These are phyloP conservation scores for Kurtzmaniella cleridarum DNA, from an alignment of 805 yeast species.

Conservation along the genomic window DNA sequence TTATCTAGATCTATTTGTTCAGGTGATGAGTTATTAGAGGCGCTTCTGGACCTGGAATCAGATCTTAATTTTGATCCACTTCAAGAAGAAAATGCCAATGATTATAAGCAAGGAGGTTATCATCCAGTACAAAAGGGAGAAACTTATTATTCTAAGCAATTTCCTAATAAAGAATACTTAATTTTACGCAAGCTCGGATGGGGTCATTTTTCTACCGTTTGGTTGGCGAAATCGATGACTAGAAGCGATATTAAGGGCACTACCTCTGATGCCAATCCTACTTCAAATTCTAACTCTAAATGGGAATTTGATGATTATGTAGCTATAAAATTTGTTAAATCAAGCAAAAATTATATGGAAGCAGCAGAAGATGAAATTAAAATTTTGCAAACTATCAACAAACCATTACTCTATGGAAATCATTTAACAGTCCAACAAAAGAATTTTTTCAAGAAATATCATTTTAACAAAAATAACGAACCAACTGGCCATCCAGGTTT, in stretches of 20 bases:
- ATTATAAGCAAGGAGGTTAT: slow-evolving; percentile 58
- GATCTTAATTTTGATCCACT: slow-evolving; percentile 22
- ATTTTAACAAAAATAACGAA: slow-evolving; percentile 2
- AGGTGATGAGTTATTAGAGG: too few relatives aligned
- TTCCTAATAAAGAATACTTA: slow-evolving; percentile 23
- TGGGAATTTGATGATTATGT: slow-evolving; percentile 36
- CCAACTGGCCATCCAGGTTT: slow-evolving; percentile 41
- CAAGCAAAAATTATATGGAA: slow-evolving; percentile 47
- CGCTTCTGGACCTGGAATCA: slow-evolving; percentile 17
- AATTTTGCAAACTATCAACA: slow-evolving; percentile 35
- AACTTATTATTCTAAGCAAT: slow-evolving; percentile 34
- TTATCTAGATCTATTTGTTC: too few relatives aligned
- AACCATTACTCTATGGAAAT: slow-evolving; percentile 11
- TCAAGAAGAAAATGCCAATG: slow-evolving; percentile 46
- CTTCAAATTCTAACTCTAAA: neutral
- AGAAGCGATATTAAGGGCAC: slow-evolving; percentile 5
- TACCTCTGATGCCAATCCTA: neutral
- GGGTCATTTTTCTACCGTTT: slow-evolving; percentile 73
- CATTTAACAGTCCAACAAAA: slow-evolving; percentile 8
- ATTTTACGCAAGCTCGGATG: slow-evolving; percentile 58
- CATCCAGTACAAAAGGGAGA: slow-evolving; percentile 60
- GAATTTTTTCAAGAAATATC: slow-evolving; percentile 8
- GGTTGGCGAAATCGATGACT: slow-evolving; percentile 44
- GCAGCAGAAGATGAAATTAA: slow-evolving; percentile 63
- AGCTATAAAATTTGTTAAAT: slow-evolving; percentile 58